phyloP scores from a whole-genome alignment of 148 eudicot species.

The Camellia sinensis region DNA sequence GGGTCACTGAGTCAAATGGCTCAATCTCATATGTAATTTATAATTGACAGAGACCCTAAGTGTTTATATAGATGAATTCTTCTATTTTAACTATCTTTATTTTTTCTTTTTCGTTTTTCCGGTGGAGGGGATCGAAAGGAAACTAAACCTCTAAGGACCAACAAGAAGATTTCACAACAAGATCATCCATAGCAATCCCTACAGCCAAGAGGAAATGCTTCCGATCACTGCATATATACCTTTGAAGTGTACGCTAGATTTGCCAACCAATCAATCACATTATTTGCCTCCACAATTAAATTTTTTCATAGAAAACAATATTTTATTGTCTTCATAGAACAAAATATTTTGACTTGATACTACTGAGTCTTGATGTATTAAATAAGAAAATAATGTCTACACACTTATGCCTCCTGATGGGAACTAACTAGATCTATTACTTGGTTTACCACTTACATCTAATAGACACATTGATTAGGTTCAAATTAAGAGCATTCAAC shows the following conservation, averaged over 20 bases:
- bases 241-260: not conserved
- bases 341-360: not conserved
- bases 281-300: not conserved
- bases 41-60: not conserved
- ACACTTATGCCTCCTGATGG: not conserved
- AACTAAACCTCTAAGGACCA: not conserved
- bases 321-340: not conserved
- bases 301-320: too few relatives aligned
- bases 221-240: not conserved
- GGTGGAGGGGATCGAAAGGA: not conserved
- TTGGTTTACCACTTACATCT: not conserved
- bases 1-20: not conserved
- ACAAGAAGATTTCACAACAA: not conserved
- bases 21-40: not conserved
- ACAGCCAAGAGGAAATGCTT: not conserved
- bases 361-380: not conserved
- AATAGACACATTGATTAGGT: not conserved
- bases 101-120: not conserved
- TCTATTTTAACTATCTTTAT: not conserved
- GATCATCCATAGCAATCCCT: not conserved
- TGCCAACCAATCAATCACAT: not conserved
- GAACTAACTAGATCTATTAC: not conserved
- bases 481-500: conserved; percentile 1
- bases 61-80: not conserved
- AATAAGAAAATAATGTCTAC: not conserved